Evolutionary conservation across 2,329 filamentous ascomycete genomes (phyloP), one percentile per base, ranked within the genome.

Genomic region (Fusarium camptoceras): DNA sequence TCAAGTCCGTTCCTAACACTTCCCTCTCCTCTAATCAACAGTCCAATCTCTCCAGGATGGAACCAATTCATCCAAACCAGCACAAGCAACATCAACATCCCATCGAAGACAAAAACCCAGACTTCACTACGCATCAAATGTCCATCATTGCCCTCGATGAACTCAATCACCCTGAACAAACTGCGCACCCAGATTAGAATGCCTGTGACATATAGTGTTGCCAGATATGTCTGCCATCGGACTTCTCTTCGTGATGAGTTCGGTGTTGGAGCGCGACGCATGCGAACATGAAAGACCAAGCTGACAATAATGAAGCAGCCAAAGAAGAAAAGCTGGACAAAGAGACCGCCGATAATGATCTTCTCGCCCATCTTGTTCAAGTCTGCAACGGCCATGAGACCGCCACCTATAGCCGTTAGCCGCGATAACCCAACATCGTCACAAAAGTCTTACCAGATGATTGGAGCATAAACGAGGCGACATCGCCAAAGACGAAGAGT

Each of bases 241-340:
- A 78, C 63, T 41, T 16, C 15, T 72, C 30, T 6, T 65, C 63
- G 3, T 53, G 42, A 51, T 1, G 71, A 57, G 11, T 57, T 61
- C 2, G 18, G 12, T 6, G 68, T 74, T 5, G 72, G 74, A 9
- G 46, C 31, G 1, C 46, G 56, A 14, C 31, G 30, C 59, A 78
- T 70, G n/a, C 77, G 71, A 1, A 58, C 58, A 64, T 88, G 83
- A 71, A 87, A 87, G 1, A 84, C 64, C 2, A 80, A 70, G 0
- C 84, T 80, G 0, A 83, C 80, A 4, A 83, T 44, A 31, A 88
- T 77, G 70, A 90, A 89, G 54, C 87, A 77, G 8, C 80, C 79
- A 55, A 89, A 88, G 61, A 86, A 83, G n/a, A 86, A 46, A 15
- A 89, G 80, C 66, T 90, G 88, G 1, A 89, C 74, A 10, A 85